Evolutionary conservation across 1,284 basidiomycete species (phyloP).

Genomic region (Austroboletus olivaceoglutinosus): DNA sequence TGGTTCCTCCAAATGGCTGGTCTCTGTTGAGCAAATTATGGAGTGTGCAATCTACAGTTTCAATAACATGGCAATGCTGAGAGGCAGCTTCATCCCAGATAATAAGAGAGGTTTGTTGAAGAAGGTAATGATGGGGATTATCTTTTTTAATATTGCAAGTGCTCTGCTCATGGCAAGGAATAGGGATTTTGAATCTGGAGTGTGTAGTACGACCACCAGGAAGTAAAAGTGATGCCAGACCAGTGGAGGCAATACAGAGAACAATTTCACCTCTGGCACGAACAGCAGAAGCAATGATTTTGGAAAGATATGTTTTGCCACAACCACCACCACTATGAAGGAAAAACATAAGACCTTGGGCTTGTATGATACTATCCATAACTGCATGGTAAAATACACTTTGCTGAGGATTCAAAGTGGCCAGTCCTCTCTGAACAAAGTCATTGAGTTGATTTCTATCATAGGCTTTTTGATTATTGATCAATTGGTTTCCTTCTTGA

Average conservation of each 20-base stretch:
- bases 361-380: neutral
- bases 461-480: neutral
- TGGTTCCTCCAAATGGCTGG: slow-evolving; percentile 36
- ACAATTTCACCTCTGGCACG: slow-evolving; percentile 4
- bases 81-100: slow-evolving; percentile 43
- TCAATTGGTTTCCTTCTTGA: neutral
- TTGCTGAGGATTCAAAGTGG: slow-evolving; percentile 2
- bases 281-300: slow-evolving; percentile 35
- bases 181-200: slow-evolving; percentile 13
- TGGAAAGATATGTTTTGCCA: slow-evolving; percentile 50
- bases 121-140: neutral
- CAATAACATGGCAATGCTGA: slow-evolving; percentile 33
- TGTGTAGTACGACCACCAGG: slow-evolving; percentile 11
- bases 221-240: slow-evolving; percentile 19
- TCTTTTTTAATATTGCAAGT: slow-evolving; percentile 29
- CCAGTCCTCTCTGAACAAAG: slow-evolving; percentile 11
- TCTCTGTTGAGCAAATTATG: slow-evolving; percentile 28
- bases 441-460: neutral
- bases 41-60: slow-evolving; percentile 35
- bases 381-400: neutral
- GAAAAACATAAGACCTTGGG: slow-evolving; percentile 25
- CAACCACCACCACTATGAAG: slow-evolving; percentile 45
- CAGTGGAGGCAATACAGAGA: slow-evolving; percentile 32
- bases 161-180: slow-evolving; percentile 30
- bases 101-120: neutral